phyloP scores from a whole-genome alignment of 495 filamentous ascomycete genomes.

The Neurospora discreta region DNA sequence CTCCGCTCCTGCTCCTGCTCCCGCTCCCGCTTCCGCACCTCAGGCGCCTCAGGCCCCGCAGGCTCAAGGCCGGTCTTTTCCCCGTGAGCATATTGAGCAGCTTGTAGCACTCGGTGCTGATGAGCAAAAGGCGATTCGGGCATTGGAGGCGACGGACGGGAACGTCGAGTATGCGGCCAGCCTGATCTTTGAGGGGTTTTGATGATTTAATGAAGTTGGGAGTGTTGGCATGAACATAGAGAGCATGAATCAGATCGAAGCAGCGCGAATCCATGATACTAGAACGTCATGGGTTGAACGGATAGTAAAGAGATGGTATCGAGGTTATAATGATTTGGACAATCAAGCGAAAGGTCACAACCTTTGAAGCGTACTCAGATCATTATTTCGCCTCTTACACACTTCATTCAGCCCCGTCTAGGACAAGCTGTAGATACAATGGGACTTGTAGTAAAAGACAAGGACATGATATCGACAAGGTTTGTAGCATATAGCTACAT shows the following conservation, averaged over 20 bases:
- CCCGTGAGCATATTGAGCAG: constrained; percentile 53
- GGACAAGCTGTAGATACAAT: background rate
- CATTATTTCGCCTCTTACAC: background rate
- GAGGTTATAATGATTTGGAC: background rate
- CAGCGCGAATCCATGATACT: background rate
- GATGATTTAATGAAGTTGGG: background rate
- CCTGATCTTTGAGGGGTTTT: constrained; percentile 54
- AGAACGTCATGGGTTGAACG: background rate
- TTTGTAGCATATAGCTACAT: background rate
- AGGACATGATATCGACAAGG: background rate
- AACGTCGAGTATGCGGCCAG: constrained; percentile 81
- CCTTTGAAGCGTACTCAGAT: background rate
- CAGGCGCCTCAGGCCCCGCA: constrained; percentile 1
- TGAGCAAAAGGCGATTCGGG: constrained; percentile 64
- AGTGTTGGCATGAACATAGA: background rate
- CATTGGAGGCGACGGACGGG: constrained; percentile 70
- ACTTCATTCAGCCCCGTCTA: background rate
- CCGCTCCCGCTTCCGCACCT: constrained; percentile 9
- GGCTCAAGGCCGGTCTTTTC: constrained; percentile 30
- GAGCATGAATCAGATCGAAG: background rate
- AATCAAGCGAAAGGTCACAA: background rate
- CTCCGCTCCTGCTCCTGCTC: constrained; percentile 20
- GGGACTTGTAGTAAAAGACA: background rate
- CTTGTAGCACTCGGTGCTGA: constrained; percentile 72
- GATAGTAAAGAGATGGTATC: background rate